phyloP scores from a whole-genome alignment of 176 grass and related monocot species.

The Juncus inflexus region DNA sequence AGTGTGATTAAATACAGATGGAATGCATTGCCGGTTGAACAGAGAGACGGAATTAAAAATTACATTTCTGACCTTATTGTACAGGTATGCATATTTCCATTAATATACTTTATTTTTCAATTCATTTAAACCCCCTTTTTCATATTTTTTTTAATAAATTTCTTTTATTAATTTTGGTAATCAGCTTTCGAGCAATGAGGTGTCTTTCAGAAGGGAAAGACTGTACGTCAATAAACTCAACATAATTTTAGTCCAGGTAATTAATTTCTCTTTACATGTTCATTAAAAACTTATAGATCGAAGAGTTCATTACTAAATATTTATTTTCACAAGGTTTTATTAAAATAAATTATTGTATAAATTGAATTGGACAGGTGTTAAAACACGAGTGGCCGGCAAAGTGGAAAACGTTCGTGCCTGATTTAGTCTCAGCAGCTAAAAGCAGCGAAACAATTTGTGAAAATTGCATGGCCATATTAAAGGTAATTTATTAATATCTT shows the following conservation, averaged over 20 bases:
- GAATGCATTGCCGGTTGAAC: conserved; percentile 88
- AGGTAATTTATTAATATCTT: conserved; percentile 46
- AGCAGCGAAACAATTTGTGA: conserved; percentile 97
- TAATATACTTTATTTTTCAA: not conserved
- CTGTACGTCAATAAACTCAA: conserved; percentile 99
- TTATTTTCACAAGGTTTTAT: too few species aligned
- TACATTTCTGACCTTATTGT: conserved; percentile 98
- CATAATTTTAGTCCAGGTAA: conserved; percentile 96
- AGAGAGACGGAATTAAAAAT: conserved; percentile 97
- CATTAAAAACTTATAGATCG: not conserved
- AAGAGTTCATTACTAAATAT: not conserved
- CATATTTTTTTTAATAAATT: not conserved
- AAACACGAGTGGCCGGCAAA: conserved; percentile 98
- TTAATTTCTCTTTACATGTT: conserved; percentile 8
- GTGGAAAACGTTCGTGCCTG: conserved; percentile 92
- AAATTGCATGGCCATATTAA: conserved; percentile 99
- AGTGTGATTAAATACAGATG: conserved; percentile 99
- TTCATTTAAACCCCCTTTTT: not conserved
- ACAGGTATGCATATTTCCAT: conserved; percentile 35
- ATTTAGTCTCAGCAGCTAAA: conserved; percentile 95
- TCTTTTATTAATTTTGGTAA: conserved; percentile 4
- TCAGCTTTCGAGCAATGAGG: conserved; percentile 91
- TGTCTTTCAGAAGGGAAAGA: conserved; percentile 83
- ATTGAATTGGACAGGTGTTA: conserved; percentile 57
- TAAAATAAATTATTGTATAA: too few species aligned